Evolutionary conservation across 768 basidiomycete genomes (phyloP).

Genomic region (Hebeloma cylindrosporum): DNA sequence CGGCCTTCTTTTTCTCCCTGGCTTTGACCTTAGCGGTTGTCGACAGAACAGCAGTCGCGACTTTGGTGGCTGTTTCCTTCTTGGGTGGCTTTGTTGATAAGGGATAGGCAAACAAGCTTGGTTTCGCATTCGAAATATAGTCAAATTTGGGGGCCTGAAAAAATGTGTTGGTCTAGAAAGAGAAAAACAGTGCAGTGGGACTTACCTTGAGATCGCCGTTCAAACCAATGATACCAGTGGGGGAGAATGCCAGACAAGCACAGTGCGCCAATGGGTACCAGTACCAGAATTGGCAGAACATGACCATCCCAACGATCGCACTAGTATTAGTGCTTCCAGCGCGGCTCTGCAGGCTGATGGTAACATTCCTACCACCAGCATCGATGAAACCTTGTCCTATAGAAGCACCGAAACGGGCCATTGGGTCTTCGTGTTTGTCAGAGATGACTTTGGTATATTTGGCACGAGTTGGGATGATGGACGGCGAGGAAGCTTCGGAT

Average conservation of each 20-base stretch:
- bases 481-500: slow-evolving; percentile 86
- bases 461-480: slow-evolving; percentile 76
- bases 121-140: slow-evolving; percentile 84
- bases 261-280: slow-evolving; percentile 99
- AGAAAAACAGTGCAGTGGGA: not conserved
- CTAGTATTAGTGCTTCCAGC: slow-evolving; percentile 92
- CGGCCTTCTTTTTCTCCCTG: slow-evolving; percentile 89
- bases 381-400: slow-evolving; percentile 97
- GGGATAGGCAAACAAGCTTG: slow-evolving; percentile 93
- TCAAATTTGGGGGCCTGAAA: slow-evolving; percentile 91
- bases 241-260: slow-evolving; percentile 88
- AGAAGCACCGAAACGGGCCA: slow-evolving; percentile 97
- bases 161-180: slow-evolving; percentile 9
- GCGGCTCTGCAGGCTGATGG: slow-evolving; percentile 89
- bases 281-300: slow-evolving; percentile 99
- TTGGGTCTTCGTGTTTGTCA: slow-evolving; percentile 98
- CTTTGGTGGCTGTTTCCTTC: slow-evolving; percentile 89
- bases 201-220: slow-evolving; percentile 80
- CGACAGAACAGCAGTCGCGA: slow-evolving; percentile 92
- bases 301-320: slow-evolving; percentile 95
- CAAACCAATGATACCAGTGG: slow-evolving; percentile 92
- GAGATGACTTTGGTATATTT: slow-evolving; percentile 86
- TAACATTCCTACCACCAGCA: slow-evolving; percentile 95
- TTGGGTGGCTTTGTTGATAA: slow-evolving; percentile 82
- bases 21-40: slow-evolving; percentile 98